Base-by-base conservation (phyloP, 306 rosid species). In the Lablab purpureus region DNA sequence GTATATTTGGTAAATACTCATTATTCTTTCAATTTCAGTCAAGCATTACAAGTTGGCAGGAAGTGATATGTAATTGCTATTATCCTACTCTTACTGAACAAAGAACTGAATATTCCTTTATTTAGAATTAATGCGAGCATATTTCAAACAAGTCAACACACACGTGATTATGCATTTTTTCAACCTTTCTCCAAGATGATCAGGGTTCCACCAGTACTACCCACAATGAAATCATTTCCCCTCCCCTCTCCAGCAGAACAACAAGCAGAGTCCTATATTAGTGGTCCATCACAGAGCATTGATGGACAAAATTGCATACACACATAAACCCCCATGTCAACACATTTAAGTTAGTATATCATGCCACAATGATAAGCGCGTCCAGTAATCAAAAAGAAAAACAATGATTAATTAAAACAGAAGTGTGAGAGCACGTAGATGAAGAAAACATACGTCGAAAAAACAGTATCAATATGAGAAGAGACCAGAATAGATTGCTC, bases 381-480 rank as follows among this genome's bases (percentile, higher is more conserved):
- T 43, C 62, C 28, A 63, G 40, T 64, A 64, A 47, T 25, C 15
- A 37, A 60, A 45, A 59, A 60, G 36, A 45, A 45, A 46, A 62
- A 68, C 64, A 74, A 21, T 14, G 51, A 70, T 40, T 54, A 70
- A 41, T 37, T 64, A 67, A 25, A 85, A 23, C 19, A 74, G 30
- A 83, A 80, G 49, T 41, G 63, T 45, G 71, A 43, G 69, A 82
- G 73, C 51, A 55, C 51, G 83, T 32, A 67, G 81, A 78, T 70
- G 52, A 67, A 77, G 87, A 86, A 71, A 81, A 77, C 98, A 30
- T 95, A 95, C 99, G 97, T 78, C 56, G 99, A 88, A 81, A 92
- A 91, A 76, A 92, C 99, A 9, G 97, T 91, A 78, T 95, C 99
- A 54, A 95, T 87, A 85, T 95, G 99, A 77, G 99, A 95, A 65